Base-by-base conservation (phyloP, 164 flowering plant genomes). In the Sextonia rubra region DNA sequence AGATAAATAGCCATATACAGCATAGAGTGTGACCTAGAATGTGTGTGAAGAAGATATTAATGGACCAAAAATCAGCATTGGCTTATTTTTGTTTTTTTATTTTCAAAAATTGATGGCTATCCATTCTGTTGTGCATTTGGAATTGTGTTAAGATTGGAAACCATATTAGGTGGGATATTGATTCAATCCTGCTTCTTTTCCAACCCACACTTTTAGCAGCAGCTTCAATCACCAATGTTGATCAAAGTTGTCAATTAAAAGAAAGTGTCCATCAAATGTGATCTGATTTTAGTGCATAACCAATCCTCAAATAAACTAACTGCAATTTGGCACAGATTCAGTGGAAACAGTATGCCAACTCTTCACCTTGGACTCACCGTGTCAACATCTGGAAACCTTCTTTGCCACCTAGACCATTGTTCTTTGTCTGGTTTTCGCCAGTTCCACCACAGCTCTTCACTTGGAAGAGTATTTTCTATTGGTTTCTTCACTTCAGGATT, bases 391-490 rank as follows among this genome's bases (percentile, higher is more conserved):
- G 98, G 97, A 15, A 86, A 79, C 80, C 91, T 86, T 78, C 96
- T 88, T 72, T 95, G 98, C 99, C 99, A 95, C 77, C 97, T 85
- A 47, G 98, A 95, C 97, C 97, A 91, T 72, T 81, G 86, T 70
- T 88, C 94, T 68, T 91, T 86, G 3, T 92, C 91, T 20, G 97
- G 94, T 81, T 91, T 90, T 78, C 90, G 88, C 99, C 99, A 95
- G 75, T 92, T 88, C 99, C 98, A 95, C 99, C 99, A 95, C 25
- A 87, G 85, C 69, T 91, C 97, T 70, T 92, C 97, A 83, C 88
- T 89, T 17, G 94, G 68, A 24, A 83, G 90, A 65, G 89, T 74
- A 68, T 87, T 80, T 73, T 86, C 91, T 27, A 85, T 84, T 47
- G 91, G 86, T 81, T 84, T 92, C 83, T 82, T 88, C 52, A 48